Evolutionary conservation across 2,329 filamentous ascomycete genomes (phyloP), one percentile per base, ranked within the genome.

Genomic region (Chaetomium strumarium): DNA sequence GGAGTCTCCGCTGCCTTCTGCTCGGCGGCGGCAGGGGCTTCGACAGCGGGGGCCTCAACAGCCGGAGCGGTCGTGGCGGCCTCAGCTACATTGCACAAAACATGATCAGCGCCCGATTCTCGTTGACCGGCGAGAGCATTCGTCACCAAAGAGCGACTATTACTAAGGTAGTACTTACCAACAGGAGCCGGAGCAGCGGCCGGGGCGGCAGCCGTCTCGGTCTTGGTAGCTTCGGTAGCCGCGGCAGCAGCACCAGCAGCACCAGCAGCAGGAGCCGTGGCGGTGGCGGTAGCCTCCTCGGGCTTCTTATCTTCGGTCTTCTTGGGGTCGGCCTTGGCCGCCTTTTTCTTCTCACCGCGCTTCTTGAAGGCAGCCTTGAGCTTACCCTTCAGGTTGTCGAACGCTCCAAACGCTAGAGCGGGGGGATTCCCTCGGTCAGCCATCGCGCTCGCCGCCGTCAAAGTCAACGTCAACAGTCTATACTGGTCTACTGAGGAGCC

Each of bases 321-420:
- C 51, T 68, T 66, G 10, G 67, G 59, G 51, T 66, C 67, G n/a
- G 48, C 19, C 30, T 50, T 43, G 31, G 60, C 52, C 20, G 63
- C 51, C 41, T 58, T 58, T 41, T 62, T 68, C 60, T 72, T 66
- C 42, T 68, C 62, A 39, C 55, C 49, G 68, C 71, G 75, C 67
- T 75, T 77, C 68, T 74, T 76, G 70, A 79, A 76, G 66, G 71
- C 67, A 58, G 69, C 68, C 72, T 75, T 77, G 64, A 81, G 64
- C 75, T 79, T 80, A 63, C 67, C 70, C 74, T 77, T 79, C 60
- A 81, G 60, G 68, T 79, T 79, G 64, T 76, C 74, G 55, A 81
- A 68, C 33, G 77, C 75, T 58, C 73, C 68, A 46, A 71, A 66
- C 50, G 77, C 77, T 80, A 58, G 9, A 17, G 40, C 31, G 33